These are phyloP conservation scores for Diaporthe sp. DNA, from an alignment of 2,329 filamentous ascomycete species.

Conservation along the genomic window DNA sequence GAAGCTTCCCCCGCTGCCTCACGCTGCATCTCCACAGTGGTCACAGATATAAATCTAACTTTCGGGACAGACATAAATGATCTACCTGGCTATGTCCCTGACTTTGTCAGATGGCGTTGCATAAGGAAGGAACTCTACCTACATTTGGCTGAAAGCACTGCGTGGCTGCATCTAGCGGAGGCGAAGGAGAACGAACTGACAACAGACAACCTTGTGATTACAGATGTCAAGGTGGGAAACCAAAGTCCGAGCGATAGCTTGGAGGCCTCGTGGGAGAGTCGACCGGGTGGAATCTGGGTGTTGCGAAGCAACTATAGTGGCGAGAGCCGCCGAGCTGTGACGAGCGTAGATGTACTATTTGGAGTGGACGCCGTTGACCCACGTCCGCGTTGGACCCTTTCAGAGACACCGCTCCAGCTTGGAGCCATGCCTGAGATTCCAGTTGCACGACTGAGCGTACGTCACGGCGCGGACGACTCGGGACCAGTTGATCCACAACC, in stretches of 20 bases:
- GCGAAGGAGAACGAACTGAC: constrained; percentile 73
- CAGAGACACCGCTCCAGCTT: constrained; percentile 53
- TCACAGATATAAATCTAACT: constrained; percentile 53
- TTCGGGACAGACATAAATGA: constrained; percentile 44
- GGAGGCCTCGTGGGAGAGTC: constrained; percentile 69
- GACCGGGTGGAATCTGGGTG: constrained; percentile 76
- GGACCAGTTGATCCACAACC: constrained; percentile 45
- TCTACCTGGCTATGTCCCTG: constrained; percentile 45
- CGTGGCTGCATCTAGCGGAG: constrained; percentile 76
- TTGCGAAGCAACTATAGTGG: constrained; percentile 62
- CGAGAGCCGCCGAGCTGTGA: constrained; percentile 61
- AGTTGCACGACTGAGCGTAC: constrained; percentile 54
- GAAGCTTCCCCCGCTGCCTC: not conserved
- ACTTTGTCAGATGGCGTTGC: constrained; percentile 67
- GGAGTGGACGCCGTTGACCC: constrained; percentile 58
- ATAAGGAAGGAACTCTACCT: constrained; percentile 79
- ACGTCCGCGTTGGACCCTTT: constrained; percentile 52
- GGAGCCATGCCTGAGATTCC: constrained; percentile 50
- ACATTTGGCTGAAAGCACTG: constrained; percentile 72
- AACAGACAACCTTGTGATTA: constrained; percentile 71
- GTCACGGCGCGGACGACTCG: constrained; percentile 46
- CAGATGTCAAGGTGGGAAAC: constrained; percentile 73
- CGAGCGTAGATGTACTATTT: constrained; percentile 77
- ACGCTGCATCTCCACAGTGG: constrained; percentile 41
- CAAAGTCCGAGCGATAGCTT: constrained; percentile 53